These are phyloP conservation scores for Elsinoe ampelina DNA, from an alignment of 2,329 filamentous ascomycete species.

Conservation along the genomic window DNA sequence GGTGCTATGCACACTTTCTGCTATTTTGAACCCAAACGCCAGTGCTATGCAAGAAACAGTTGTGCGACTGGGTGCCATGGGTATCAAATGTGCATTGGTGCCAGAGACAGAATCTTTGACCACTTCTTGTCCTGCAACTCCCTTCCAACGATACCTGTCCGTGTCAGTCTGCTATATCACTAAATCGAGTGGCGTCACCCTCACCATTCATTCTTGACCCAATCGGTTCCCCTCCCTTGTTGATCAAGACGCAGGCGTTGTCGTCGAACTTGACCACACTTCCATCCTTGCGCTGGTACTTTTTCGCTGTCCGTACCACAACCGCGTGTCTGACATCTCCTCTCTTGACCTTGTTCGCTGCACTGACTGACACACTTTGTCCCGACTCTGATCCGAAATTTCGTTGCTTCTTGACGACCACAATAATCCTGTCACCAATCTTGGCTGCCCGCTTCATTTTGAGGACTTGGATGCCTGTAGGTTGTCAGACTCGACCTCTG, in stretches of 20 bases:
- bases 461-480: slow-evolving; percentile 60
- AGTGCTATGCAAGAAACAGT: slow-evolving; percentile 14
- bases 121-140: slow-evolving; percentile 89
- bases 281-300: slow-evolving; percentile 77
- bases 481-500: not conserved
- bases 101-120: slow-evolving; percentile 96
- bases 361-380: slow-evolving; percentile 60
- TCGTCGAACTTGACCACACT: slow-evolving; percentile 90
- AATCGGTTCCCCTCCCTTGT: slow-evolving; percentile 92
- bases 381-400: slow-evolving; percentile 62
- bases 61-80: not conserved
- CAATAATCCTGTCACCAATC: slow-evolving; percentile 96
- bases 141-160: slow-evolving; percentile 67
- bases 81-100: slow-evolving; percentile 64
- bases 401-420: slow-evolving; percentile 94
- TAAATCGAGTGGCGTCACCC: slow-evolving; percentile 16
- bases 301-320: slow-evolving; percentile 83
- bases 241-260: slow-evolving; percentile 95
- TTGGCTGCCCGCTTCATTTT: slow-evolving; percentile 81
- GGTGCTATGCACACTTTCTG: not conserved
- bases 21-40: slow-evolving; percentile 5
- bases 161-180: slow-evolving; percentile 3
- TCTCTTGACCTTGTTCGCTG: slow-evolving; percentile 86
- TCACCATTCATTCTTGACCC: slow-evolving; percentile 78
- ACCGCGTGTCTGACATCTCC: slow-evolving; percentile 96